These are phyloP conservation scores for Lipomyces anomalus DNA, from an alignment of 805 yeast genomes.

Conservation along the genomic window DNA sequence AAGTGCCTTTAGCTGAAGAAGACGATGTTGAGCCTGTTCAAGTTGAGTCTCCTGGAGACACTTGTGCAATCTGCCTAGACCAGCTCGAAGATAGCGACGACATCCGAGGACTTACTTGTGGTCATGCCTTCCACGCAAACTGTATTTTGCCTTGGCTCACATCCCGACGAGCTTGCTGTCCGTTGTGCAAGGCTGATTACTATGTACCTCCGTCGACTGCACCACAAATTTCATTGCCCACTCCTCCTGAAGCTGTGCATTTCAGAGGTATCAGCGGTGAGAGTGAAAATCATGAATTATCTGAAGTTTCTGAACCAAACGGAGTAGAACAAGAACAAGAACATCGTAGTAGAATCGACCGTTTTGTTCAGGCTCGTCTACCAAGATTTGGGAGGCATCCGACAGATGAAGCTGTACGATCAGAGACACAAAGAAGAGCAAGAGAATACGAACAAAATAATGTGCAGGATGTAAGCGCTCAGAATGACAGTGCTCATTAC, in stretches of 20 bases:
- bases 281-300: no score
- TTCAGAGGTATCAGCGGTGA: background rate
- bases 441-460: no score
- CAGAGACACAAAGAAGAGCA: no score
- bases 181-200: slow-evolving; percentile 72
- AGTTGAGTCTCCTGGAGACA: slow-evolving; percentile 43
- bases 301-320: no score
- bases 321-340: no score
- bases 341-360: no score
- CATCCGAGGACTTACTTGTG: slow-evolving; percentile 72
- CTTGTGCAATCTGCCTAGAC: slow-evolving; percentile 77
- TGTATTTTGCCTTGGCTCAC: slow-evolving; percentile 82
- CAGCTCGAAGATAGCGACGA: slow-evolving; percentile 52
- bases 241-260: background rate
- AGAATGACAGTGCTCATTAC: no score
- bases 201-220: slow-evolving; percentile 29
- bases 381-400: no score
- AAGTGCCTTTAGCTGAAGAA: background rate
- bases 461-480: no score
- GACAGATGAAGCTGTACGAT: no score
- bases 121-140: slow-evolving; percentile 73
- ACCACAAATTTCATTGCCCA: background rate
- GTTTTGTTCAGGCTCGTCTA: background rate
- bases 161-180: slow-evolving; percentile 71
- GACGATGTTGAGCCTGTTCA: slow-evolving; percentile 20